Evolutionary conservation across 495 filamentous ascomycete genomes (phyloP).

Genomic region (Symbiotaphrina buchneri): DNA sequence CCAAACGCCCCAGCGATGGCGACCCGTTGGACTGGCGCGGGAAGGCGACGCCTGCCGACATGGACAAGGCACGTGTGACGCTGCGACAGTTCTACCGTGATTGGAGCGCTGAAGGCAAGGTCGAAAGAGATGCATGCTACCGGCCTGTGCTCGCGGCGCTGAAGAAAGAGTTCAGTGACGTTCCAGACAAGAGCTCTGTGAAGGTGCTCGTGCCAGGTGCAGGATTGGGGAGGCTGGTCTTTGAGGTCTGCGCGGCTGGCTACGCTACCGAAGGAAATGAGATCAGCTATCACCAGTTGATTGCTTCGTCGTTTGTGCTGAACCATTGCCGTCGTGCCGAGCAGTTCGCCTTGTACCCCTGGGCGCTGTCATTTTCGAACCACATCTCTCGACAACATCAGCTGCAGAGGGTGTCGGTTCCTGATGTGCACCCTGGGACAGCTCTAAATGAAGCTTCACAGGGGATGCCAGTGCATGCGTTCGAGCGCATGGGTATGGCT

Average conservation of each 20-base stretch:
- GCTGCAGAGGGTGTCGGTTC: constrained; percentile 41
- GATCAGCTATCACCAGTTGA: constrained; percentile 79
- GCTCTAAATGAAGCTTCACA: constrained; percentile 19
- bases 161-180: constrained; percentile 22
- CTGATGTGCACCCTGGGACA: constrained; percentile 50
- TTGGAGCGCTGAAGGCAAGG: constrained; percentile 60
- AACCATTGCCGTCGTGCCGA: constrained; percentile 35
- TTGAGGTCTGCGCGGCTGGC: constrained; percentile 59
- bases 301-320: constrained; percentile 71
- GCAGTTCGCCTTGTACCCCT: constrained; percentile 44
- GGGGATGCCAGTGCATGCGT: constrained; percentile 10
- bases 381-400: constrained; percentile 47
- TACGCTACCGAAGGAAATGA: constrained; percentile 77
- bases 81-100: constrained; percentile 88
- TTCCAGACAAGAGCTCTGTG: constrained; percentile 14
- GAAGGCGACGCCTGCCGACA: constrained; percentile 39
- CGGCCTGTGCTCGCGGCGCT: constrained; percentile 44
- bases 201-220: constrained; percentile 75
- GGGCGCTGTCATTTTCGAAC: constrained; percentile 65
- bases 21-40: constrained; percentile 31
- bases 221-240: constrained; percentile 67
- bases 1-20: constrained; percentile 8
- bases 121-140: constrained; percentile 57
- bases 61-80: constrained; percentile 80
- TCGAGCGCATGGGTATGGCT: constrained; percentile 61